Evolutionary conservation across 352 stramenopile genomes (phyloP).

Genomic region (Phytophthora brassicae): DNA sequence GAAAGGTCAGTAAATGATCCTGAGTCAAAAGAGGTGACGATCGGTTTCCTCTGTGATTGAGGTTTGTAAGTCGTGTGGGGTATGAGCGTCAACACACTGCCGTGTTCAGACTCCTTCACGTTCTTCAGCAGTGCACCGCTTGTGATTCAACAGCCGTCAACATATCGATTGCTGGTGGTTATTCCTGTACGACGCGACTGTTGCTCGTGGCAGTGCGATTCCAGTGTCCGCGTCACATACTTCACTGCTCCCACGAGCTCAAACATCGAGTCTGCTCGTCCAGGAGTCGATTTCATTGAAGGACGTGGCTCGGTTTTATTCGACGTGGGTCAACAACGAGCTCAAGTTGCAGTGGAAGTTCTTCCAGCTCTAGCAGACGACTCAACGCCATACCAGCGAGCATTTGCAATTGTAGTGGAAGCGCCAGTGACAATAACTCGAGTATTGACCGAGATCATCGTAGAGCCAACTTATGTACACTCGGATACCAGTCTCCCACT

Average conservation of each 20-base stretch:
- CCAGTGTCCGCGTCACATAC: conserved; percentile 21
- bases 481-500: background rate
- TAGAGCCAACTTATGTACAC: conserved; percentile 7
- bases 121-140: conserved; percentile 21
- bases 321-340: conserved; percentile 15
- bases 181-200: conserved; percentile 28
- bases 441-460: conserved; percentile 19
- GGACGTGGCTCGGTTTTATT: conserved; percentile 30
- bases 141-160: conserved; percentile 19
- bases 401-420: conserved; percentile 23
- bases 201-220: conserved; percentile 11
- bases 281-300: conserved; percentile 30
- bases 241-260: conserved; percentile 8
- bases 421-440: background rate
- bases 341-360: conserved; percentile 30
- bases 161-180: conserved; percentile 21
- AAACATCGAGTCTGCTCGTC: conserved; percentile 9
- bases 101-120: conserved; percentile 21
- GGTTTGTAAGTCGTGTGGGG: conserved; percentile 1
- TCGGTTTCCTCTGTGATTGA: background rate
- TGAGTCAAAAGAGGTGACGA: background rate
- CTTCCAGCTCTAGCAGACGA: conserved; percentile 17
- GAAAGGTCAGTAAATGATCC: conserved; percentile 3
- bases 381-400: conserved; percentile 6
- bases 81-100: conserved; percentile 9